Evolutionary conservation across 2,329 filamentous ascomycete genomes (phyloP).

Genomic region (Fusarium humuli): DNA sequence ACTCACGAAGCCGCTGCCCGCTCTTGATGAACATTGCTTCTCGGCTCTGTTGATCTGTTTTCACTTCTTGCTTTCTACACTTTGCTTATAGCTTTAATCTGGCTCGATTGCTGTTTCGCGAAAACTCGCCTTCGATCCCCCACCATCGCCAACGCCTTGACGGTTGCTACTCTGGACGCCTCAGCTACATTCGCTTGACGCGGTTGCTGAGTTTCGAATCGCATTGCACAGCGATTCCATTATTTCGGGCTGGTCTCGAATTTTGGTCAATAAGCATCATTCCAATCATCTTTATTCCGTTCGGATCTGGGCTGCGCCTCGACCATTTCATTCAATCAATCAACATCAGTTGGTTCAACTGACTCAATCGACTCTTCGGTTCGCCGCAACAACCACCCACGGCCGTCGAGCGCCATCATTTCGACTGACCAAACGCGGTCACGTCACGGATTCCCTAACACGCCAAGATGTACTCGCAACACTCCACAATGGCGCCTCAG

Average conservation of each 20-base stretch:
- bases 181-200: slow-evolving; percentile 59
- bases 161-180: slow-evolving; percentile 52
- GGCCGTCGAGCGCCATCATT: slow-evolving; percentile 35
- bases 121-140: slow-evolving; percentile 49
- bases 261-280: slow-evolving; percentile 47
- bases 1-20: slow-evolving; percentile 42
- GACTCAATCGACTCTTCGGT: slow-evolving; percentile 19
- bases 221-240: slow-evolving; percentile 48
- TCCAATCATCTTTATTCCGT: slow-evolving; percentile 41
- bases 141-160: slow-evolving; percentile 53
- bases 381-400: slow-evolving; percentile 22
- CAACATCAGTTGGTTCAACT: slow-evolving; percentile 11
- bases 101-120: slow-evolving; percentile 47
- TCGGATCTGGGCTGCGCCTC: slow-evolving; percentile 53
- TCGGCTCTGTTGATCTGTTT: slow-evolving; percentile 48
- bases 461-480: slow-evolving; percentile 80
- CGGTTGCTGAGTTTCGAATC: slow-evolving; percentile 54
- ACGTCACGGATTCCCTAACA: slow-evolving; percentile 44
- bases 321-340: slow-evolving; percentile 32
- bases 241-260: slow-evolving; percentile 63
- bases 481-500: slow-evolving; percentile 89
- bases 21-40: slow-evolving; percentile 45
- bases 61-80: slow-evolving; percentile 50
- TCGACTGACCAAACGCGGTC: slow-evolving; percentile 44
- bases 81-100: slow-evolving; percentile 60